These are phyloP conservation scores for Penicillium fuscoglaucum DNA, from an alignment of 2,329 filamentous ascomycete species.

Conservation along the genomic window DNA sequence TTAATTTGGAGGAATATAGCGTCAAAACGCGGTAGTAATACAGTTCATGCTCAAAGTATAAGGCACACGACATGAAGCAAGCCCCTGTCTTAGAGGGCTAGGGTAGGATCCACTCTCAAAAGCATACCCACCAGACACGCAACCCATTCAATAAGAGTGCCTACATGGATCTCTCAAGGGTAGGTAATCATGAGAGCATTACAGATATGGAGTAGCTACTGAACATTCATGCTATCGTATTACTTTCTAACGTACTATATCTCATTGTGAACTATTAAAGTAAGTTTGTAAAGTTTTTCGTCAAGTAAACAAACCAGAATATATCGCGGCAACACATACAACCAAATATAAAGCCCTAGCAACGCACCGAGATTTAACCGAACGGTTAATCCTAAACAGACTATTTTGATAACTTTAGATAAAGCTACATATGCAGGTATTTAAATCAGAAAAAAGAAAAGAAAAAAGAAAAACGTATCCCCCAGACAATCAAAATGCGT, in stretches of 20 bases:
- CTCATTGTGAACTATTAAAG: not conserved
- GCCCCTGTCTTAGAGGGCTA: not conserved
- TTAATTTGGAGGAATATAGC: not conserved
- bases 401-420: not conserved
- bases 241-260: not conserved
- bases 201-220: not conserved
- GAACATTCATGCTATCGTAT: not conserved
- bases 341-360: not conserved
- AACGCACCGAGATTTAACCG: not conserved
- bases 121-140: not conserved
- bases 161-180: not conserved
- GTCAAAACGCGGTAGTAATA: not conserved
- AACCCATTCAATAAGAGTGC: not conserved
- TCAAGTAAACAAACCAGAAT: not conserved
- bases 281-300: not conserved
- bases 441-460: not conserved
- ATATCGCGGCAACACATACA: not conserved
- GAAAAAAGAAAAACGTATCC: too few relatives aligned
- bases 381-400: not conserved
- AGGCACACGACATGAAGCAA: not conserved
- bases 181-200: not conserved
- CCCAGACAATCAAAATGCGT: not conserved
- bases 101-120: not conserved
- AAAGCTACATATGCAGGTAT: not conserved
- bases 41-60: not conserved